phyloP scores from a whole-genome alignment of 2,329 filamentous ascomycete species.

The Fusarium coffeatum region DNA sequence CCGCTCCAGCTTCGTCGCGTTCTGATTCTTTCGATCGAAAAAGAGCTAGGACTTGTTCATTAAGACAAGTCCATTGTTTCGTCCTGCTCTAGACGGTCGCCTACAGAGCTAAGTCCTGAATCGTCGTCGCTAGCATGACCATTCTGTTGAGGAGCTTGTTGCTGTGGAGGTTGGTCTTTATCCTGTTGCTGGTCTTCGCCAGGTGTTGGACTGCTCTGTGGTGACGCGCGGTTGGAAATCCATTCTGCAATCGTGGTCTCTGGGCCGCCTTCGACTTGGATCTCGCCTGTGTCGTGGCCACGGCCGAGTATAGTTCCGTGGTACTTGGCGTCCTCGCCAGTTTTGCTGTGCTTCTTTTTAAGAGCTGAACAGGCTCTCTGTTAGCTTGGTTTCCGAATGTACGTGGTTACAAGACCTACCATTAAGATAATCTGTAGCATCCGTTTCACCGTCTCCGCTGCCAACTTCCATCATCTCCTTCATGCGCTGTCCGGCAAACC shows the following conservation, averaged over 20 bases:
- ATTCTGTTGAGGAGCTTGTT: constrained; percentile 38
- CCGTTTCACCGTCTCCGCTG: constrained; percentile 72
- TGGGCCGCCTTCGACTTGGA: constrained; percentile 81
- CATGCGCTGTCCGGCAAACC: constrained; percentile 80
- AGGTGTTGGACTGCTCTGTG: constrained; percentile 22
- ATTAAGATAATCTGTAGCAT: constrained; percentile 76
- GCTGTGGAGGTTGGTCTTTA: constrained; percentile 7
- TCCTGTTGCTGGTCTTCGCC: constrained; percentile 14
- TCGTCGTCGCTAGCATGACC: constrained; percentile 53
- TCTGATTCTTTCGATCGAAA: neutral
- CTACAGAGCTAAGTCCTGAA: constrained; percentile 68
- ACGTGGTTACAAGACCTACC: constrained; percentile 56
- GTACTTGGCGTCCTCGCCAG: constrained; percentile 86
- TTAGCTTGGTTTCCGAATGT: constrained; percentile 43
- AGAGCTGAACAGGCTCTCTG: constrained; percentile 67
- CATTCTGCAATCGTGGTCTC: constrained; percentile 53
- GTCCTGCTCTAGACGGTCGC: constrained; percentile 58
- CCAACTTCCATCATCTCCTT: constrained; percentile 85
- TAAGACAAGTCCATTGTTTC: constrained; percentile 61
- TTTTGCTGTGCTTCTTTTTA: constrained; percentile 93
- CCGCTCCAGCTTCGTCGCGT: neutral
- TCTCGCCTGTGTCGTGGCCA: constrained; percentile 73
- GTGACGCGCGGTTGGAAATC: constrained; percentile 49
- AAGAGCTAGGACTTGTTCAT: constrained; percentile 12
- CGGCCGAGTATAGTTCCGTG: constrained; percentile 86